Evolutionary conservation across 768 basidiomycete genomes (phyloP).

Genomic region (Boletus rex-veris): DNA sequence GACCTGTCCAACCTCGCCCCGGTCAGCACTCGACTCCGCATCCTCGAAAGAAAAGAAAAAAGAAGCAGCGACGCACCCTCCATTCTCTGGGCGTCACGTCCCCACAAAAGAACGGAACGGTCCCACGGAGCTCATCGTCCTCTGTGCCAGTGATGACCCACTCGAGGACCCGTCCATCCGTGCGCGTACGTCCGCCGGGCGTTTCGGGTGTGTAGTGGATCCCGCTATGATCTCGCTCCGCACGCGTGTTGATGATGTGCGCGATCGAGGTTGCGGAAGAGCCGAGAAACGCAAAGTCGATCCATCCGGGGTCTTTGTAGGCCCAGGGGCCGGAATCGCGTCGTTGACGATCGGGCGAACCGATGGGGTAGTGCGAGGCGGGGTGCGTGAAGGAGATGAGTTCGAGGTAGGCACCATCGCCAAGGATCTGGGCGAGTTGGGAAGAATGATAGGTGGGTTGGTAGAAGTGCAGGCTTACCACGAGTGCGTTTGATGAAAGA

Average conservation of each 20-base stretch:
- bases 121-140: constrained; percentile 25
- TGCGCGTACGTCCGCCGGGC: constrained; percentile 51
- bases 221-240: constrained; percentile 35
- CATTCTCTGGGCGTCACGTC: constrained; percentile 60
- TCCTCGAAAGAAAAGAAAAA: not conserved
- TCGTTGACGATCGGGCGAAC: constrained; percentile 40
- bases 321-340: constrained; percentile 56
- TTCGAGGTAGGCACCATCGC: constrained; percentile 62
- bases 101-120: constrained; percentile 70
- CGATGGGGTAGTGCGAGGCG: constrained; percentile 48
- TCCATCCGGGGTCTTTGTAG: constrained; percentile 55
- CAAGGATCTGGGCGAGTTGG: constrained; percentile 14
- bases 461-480: constrained; percentile 36
- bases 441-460: not conserved
- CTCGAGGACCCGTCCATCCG: constrained; percentile 52
- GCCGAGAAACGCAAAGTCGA: constrained; percentile 64
- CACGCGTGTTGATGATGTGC: constrained; percentile 52
- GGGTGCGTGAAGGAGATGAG: constrained; percentile 65
- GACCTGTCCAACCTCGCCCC: constrained; percentile 36
- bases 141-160: constrained; percentile 55
- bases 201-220: constrained; percentile 44
- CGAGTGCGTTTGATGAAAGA: constrained; percentile 59
- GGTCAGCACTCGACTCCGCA: not conserved
- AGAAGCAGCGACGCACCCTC: constrained; percentile 43
- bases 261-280: constrained; percentile 45